These are phyloP conservation scores for Westerdykella aurantiaca DNA, from an alignment of 2,329 filamentous ascomycete genomes.

Conservation along the genomic window DNA sequence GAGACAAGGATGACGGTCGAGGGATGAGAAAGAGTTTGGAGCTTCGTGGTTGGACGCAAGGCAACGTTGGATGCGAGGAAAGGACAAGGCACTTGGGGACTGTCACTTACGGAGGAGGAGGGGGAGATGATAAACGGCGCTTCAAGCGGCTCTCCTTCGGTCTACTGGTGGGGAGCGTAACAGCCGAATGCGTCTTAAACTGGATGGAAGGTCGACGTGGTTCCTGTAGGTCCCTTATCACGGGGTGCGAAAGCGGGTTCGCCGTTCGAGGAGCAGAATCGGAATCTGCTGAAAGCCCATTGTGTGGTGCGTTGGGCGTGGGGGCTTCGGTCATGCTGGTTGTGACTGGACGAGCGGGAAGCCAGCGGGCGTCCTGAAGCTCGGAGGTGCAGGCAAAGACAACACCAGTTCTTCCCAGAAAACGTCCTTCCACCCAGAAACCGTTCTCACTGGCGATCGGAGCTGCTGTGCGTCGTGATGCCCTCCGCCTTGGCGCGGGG, in stretches of 20 bases:
- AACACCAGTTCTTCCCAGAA: background rate
- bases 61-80: slow-evolving; percentile 8
- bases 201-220: slow-evolving; percentile 36
- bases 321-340: slow-evolving; percentile 33
- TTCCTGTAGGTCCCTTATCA: slow-evolving; percentile 17
- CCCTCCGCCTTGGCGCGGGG: slow-evolving; percentile 26
- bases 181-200: slow-evolving; percentile 31
- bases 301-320: slow-evolving; percentile 22
- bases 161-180: slow-evolving; percentile 26
- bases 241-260: slow-evolving; percentile 24
- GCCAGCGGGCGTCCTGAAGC: too few species aligned
- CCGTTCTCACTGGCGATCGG: slow-evolving; percentile 22
- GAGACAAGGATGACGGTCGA: too few species aligned
- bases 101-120: slow-evolving; percentile 39
- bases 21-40: too few species aligned
- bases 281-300: slow-evolving; percentile 20
- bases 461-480: slow-evolving; percentile 19
- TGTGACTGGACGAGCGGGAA: background rate
- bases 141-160: slow-evolving; percentile 27
- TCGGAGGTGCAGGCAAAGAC: slow-evolving; percentile 13
- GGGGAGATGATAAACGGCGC: slow-evolving; percentile 37
- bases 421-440: slow-evolving; percentile 16
- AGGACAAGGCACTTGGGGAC: background rate
- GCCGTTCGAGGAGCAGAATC: slow-evolving; percentile 15
- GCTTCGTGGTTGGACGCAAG: background rate